A percentile compares a stretch with the other conserved stretches of the same genome.
These are phyloP conservation scores for Aspergillus brunneoviolaceus DNA, from an alignment of 2,329 filamentous ascomycete genomes.

Conservation along the genomic window DNA sequence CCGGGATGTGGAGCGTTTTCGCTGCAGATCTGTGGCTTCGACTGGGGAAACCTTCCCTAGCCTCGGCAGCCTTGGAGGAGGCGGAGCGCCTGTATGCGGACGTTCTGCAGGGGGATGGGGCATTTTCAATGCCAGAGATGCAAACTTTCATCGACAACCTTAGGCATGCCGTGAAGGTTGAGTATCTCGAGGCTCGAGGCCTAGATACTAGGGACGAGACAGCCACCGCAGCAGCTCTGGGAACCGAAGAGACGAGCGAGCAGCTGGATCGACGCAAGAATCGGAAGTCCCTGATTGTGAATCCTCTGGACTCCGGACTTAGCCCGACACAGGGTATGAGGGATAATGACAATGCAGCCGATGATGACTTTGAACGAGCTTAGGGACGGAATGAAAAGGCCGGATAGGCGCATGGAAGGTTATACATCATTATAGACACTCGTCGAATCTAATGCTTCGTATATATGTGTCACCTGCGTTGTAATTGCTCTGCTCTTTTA, in stretches of 20 bases:
- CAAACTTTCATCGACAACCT: constrained; percentile 47
- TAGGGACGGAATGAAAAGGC: constrained; percentile 19
- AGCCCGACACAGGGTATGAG: constrained; percentile 32
- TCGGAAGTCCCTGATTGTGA: constrained; percentile 56
- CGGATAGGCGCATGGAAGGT: constrained; percentile 18
- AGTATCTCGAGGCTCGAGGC: constrained; percentile 44
- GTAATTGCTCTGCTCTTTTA: no score
- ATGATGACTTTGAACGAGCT: constrained; percentile 52
- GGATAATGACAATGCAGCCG: constrained; percentile 34
- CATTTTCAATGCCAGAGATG: constrained; percentile 54
- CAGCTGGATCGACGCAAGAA: constrained; percentile 55
- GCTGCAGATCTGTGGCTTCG: constrained; percentile 81
- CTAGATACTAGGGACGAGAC: constrained; percentile 33
- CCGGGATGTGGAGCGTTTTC: constrained; percentile 83
- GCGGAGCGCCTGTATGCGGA: constrained; percentile 58
- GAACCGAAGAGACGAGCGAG: constrained; percentile 51
- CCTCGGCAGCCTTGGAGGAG: constrained; percentile 72
- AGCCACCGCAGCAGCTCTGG: constrained; percentile 29
- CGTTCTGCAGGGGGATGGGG: constrained; percentile 39
- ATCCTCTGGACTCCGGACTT: constrained; percentile 55
- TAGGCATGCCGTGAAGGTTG: constrained; percentile 43
- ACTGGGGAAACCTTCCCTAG: constrained; percentile 73
- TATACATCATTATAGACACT: constrained; percentile 24
- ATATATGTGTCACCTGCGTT: background rate
- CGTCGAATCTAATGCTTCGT: constrained; percentile 10